These are phyloP conservation scores for Phaseolus lunatus DNA, from an alignment of 306 rosid genomes.

Conservation along the genomic window DNA sequence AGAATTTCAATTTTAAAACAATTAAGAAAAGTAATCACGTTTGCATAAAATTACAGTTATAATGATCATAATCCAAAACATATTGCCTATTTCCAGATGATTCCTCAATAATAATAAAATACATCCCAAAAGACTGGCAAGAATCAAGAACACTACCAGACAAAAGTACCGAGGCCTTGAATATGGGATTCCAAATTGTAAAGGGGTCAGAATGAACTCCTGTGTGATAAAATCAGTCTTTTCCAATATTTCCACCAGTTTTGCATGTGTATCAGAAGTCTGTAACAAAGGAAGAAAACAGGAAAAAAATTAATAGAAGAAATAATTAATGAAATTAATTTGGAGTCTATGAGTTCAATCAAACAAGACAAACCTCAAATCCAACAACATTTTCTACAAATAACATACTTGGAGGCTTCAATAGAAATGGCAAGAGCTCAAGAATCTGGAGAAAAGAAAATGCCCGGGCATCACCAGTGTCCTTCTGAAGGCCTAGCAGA, in stretches of 20 bases:
- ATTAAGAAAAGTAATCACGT: neutral
- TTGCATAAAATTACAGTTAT: neutral
- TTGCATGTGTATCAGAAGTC: constrained; percentile 87
- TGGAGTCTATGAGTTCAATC: constrained; percentile 22
- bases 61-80: constrained; percentile 28
- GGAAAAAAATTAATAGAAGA: neutral
- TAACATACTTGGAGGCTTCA: constrained; percentile 74
- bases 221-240: constrained; percentile 66
- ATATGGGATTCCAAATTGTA: constrained; percentile 95
- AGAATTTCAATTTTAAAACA: neutral
- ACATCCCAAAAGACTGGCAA: constrained; percentile 22
- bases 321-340: constrained; percentile 27
- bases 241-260: constrained; percentile 76
- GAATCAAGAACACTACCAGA: constrained; percentile 65
- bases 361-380: constrained; percentile 75
- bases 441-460: constrained; percentile 94
- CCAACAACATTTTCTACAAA: constrained; percentile 97
- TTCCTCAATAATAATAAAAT: constrained; percentile 16
- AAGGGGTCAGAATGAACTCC: constrained; percentile 91
- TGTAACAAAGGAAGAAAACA: constrained; percentile 46
- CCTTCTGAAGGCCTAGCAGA: constrained; percentile 87
- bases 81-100: constrained; percentile 14
- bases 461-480: constrained; percentile 90
- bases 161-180: constrained; percentile 98
- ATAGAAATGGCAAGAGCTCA: constrained; percentile 71